Conservation (phyloP, 1,284 basidiomycete genomes). For the Marasmius sp. region DNA sequence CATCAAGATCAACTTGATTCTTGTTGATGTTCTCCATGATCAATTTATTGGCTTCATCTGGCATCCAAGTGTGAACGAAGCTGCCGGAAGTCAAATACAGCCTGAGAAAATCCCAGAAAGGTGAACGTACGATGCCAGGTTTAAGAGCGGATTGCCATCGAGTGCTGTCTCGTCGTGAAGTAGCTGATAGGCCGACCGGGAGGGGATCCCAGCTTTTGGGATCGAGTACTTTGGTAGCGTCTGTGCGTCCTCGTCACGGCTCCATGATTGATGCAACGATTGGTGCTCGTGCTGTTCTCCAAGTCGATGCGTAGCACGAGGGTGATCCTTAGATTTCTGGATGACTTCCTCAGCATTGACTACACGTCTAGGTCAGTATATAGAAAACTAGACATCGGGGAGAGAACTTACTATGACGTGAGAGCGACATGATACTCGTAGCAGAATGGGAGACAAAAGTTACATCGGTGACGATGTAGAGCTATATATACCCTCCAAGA, state of each 20-base stretch:
- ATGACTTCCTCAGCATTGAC: conserved; percentile 33
- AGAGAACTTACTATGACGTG: not conserved
- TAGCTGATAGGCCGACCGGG: conserved; percentile 51
- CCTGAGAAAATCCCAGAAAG: not conserved
- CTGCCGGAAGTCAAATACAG: conserved; percentile 17
- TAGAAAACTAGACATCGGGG: not conserved
- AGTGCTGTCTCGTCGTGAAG: conserved; percentile 62
- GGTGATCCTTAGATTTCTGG: conserved; percentile 36
- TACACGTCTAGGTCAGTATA: conserved; percentile 3
- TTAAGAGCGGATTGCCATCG: conserved; percentile 66
- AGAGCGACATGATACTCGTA: not conserved
- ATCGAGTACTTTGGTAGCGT: conserved; percentile 39
- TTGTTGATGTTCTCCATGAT: conserved; percentile 68
- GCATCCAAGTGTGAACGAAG: conserved; percentile 63
- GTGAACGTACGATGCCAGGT: conserved; percentile 52
- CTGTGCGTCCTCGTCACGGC: conserved; percentile 40
- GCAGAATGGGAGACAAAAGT: not conserved
- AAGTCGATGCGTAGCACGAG: conserved; percentile 29
- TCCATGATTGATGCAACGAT: conserved; percentile 34
- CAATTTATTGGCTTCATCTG: conserved; percentile 53
- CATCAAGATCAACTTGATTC: conserved; percentile 69
- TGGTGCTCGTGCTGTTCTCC: conserved; percentile 22
- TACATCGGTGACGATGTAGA: not conserved
- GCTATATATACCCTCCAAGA: not conserved
- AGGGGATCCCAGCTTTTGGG: conserved; percentile 37